These are phyloP conservation scores for Saraca asoca DNA, from an alignment of 331 rosid genomes.

Conservation along the genomic window DNA sequence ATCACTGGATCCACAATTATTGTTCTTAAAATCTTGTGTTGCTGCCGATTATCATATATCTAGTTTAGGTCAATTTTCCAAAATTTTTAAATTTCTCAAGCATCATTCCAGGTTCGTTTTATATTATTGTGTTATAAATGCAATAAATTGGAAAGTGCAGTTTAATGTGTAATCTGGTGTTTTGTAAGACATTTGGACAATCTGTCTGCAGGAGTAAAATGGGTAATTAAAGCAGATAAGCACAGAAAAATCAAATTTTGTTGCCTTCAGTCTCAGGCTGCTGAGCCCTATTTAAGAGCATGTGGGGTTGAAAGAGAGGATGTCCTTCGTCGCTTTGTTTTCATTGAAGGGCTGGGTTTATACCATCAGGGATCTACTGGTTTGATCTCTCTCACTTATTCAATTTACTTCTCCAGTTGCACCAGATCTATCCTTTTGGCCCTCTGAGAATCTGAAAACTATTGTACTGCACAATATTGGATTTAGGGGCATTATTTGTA, in stretches of 20 bases:
- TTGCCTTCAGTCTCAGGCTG: constrained; percentile 72
- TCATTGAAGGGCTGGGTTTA: constrained; percentile 64
- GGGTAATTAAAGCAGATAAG: constrained; percentile 67
- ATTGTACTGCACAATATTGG: background rate
- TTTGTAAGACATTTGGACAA: constrained; percentile 6
- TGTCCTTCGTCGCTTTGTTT: constrained; percentile 64
- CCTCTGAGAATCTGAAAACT: constrained; percentile 5
- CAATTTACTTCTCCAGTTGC: background rate
- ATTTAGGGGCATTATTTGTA: constrained; percentile 7
- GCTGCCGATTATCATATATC: constrained; percentile 5
- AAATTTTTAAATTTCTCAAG: constrained; percentile 6
- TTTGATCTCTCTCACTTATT: constrained; percentile 35
- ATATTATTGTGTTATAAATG: constrained; percentile 1
- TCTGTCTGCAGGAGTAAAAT: constrained; percentile 64
- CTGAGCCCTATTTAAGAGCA: constrained; percentile 70
- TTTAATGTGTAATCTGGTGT: constrained; percentile 8
- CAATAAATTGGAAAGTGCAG: background rate
- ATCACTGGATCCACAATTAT: background rate
- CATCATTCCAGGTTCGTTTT: constrained; percentile 25
- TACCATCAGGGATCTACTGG: constrained; percentile 78
- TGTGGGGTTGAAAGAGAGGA: constrained; percentile 79
- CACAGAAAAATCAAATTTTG: constrained; percentile 73
- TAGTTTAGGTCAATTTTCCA: constrained; percentile 5
- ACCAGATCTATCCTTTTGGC: background rate
- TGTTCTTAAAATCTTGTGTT: constrained; percentile 15